Percentiles rank a stretch among this genome's conserved stretches.
These are phyloP conservation scores for Debaryomyces maramus DNA, from an alignment of 805 yeast species.

Conservation along the genomic window DNA sequence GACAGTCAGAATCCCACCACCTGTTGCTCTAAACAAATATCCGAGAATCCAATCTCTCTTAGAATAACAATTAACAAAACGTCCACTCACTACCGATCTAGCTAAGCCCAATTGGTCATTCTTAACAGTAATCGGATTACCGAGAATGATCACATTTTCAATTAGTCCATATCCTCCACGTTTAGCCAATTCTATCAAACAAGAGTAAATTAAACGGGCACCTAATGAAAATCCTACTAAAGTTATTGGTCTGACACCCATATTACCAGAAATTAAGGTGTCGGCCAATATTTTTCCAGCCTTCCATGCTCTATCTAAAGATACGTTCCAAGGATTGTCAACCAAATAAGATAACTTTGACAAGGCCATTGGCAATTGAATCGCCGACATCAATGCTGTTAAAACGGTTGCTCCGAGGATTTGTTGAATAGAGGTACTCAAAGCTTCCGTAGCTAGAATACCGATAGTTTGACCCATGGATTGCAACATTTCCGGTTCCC, in stretches of 20 bases:
- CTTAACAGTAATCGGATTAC: conserved; percentile 82
- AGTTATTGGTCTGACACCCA: conserved; percentile 91
- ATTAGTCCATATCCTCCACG: conserved; percentile 84
- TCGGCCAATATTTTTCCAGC: conserved; percentile 93
- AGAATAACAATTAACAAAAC: conserved; percentile 87
- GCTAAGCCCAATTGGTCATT: conserved; percentile 76
- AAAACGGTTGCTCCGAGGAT: conserved; percentile 88
- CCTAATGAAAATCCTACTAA: conserved; percentile 93
- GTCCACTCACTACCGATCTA: conserved; percentile 84
- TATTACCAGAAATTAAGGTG: conserved; percentile 78
- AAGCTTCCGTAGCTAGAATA: conserved; percentile 89
- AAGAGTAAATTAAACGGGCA: conserved; percentile 86
- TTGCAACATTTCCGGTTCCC: conserved; percentile 98
- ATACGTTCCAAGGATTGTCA: conserved; percentile 98
- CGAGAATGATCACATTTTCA: conserved; percentile 85
- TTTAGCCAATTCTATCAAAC: conserved; percentile 81
- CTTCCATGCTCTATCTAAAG: conserved; percentile 95
- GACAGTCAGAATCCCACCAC: conserved; percentile 90
- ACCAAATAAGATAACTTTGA: conserved; percentile 85
- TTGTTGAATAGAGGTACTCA: conserved; percentile 92
- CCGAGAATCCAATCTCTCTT: conserved; percentile 95
- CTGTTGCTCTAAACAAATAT: conserved; percentile 89
- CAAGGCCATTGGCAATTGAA: conserved; percentile 89
- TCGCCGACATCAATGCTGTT: conserved; percentile 87
- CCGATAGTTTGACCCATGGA: conserved; percentile 96